Percentiles rank a stretch among this genome's conserved stretches.
These are phyloP conservation scores for Lactarius akahatsu DNA, from an alignment of 768 basidiomycete genomes.

Conservation along the genomic window DNA sequence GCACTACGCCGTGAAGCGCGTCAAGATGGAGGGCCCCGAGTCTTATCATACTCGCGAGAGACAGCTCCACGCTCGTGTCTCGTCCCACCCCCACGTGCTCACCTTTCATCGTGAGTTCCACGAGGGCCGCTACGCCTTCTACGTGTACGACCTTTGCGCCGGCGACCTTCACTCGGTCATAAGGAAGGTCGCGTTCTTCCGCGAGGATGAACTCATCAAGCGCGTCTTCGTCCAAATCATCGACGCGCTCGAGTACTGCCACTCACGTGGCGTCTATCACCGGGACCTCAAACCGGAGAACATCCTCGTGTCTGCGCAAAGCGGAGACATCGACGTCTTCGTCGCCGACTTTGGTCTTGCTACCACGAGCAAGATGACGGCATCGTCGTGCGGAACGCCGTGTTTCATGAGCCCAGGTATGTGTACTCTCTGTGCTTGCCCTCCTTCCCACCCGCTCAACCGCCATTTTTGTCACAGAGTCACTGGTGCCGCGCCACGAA, in stretches of 20 bases:
- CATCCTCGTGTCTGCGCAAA: conserved; percentile 3
- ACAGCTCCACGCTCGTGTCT: conserved; percentile 67
- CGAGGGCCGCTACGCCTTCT: conserved; percentile 60
- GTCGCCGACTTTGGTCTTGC: conserved; percentile 6
- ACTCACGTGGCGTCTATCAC: conserved; percentile 10
- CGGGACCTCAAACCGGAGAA: conserved; percentile 1
- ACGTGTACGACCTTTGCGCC: conserved; percentile 12
- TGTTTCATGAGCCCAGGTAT: conserved; percentile 13
- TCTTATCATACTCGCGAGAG: conserved; percentile 57
- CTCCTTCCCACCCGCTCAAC: neutral
- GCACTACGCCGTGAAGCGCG: conserved; percentile 86
- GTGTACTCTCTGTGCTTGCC: neutral
- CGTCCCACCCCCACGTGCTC: conserved; percentile 76
- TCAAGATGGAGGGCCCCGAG: conserved; percentile 47
- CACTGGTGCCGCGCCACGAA: neutral
- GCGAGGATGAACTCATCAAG: conserved; percentile 7
- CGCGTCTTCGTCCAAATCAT: conserved; percentile 3
- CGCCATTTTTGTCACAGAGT: neutral
- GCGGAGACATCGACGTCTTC: conserved; percentile 2
- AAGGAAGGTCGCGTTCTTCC: conserved; percentile 6
- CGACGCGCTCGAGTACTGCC: conserved; percentile 16
- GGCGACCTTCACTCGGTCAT: conserved; percentile 8
- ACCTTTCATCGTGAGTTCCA: conserved; percentile 88
- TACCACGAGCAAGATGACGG: conserved; percentile 2
- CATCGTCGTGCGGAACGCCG: conserved; percentile 4